Base-by-base conservation (phyloP, 495 filamentous ascomycete genomes). In the Melanomma pulvis-pyrius region DNA sequence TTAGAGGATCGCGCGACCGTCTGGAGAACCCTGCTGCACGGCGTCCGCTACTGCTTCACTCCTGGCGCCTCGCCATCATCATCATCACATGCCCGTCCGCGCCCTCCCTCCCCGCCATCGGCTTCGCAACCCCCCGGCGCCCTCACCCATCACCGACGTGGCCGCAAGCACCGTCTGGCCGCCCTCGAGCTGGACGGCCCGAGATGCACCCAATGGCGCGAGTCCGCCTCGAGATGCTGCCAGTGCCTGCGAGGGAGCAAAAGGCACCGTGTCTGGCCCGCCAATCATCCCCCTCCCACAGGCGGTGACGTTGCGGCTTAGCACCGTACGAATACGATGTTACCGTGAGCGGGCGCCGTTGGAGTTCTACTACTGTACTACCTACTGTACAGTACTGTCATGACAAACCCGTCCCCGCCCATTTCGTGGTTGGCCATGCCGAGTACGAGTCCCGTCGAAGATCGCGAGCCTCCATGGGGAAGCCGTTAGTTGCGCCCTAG, bases 11-110 rank as follows among this genome's bases (percentile, higher is more conserved):
- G 25, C 5, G 25, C 25, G 29, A 32, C 51, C 1, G 59, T 68
- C 65, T 63, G 65, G 65, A 68, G 65, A 63, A 68, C 65, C 65
- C 53, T 63, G 59, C 30, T 17, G 57, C 57, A 30, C 22, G 39
- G 54, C 39, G 29, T 24, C n/a, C 13, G 22, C 54, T 44, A 12
- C 30, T 7, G 34, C 24, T 28, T 24, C 36, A 13, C 29, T 25
- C 17, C 25, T 28, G 39, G 13, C 34, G 13, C 47, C 17, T 26
- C 5, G 56, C 13, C 25, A 17, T 28, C 34, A 44, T 67, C 25
- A 17, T 28, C 34, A 44, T 67, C 65, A 61, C 65, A 67, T 67
- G 65, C 65, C 36, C 25, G 57, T 58, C 49, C n/a, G n/a, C n/a
- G n/a, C n/a, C n/a, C n/a, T n/a, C n/a, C n/a, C n/a, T n/a, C n/a